Conservation (phyloP, 2,329 filamentous ascomycete species). For the Epichloe scottii region DNA sequence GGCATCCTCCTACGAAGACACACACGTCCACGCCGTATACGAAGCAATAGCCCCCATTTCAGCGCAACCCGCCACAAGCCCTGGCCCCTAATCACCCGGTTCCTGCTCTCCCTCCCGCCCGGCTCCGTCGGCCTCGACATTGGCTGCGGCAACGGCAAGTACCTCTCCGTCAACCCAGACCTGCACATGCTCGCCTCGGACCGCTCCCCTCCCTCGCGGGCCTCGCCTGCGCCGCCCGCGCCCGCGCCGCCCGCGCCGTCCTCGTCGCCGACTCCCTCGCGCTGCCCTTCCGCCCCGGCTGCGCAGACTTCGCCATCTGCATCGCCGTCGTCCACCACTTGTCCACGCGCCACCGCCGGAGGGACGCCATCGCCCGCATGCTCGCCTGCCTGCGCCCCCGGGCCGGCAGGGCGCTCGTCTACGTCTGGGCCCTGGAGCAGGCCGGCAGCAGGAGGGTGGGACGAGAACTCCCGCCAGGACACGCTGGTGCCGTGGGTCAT, state of each 20-base stretch:
- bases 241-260: conserved; percentile 35
- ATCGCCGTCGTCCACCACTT: conserved; percentile 93
- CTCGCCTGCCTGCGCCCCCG: conserved; percentile 47
- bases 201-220: conserved; percentile 50
- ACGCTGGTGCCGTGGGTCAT: conserved; percentile 94
- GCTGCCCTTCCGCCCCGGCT: conserved; percentile 58
- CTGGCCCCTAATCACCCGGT: conserved; percentile 81
- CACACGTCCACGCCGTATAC: conserved; percentile 87
- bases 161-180: conserved; percentile 64
- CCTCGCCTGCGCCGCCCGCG: conserved; percentile 31
- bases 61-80: conserved; percentile 70
- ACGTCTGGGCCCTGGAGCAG: conserved; percentile 95
- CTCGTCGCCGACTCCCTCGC: conserved; percentile 70
- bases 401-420: conserved; percentile 65
- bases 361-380: conserved; percentile 59
- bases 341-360: conserved; percentile 60
- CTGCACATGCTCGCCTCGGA: conserved; percentile 79
- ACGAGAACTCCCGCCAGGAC: conserved; percentile 72
- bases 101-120: conserved; percentile 51
- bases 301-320: conserved; percentile 74
- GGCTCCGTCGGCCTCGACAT: conserved; percentile 80
- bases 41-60: conserved; percentile 78
- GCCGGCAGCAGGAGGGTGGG: conserved; percentile 77
- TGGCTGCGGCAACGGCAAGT: conserved; percentile 96
- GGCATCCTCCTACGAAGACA: conserved; percentile 55